Conservation (phyloP, 2,329 filamentous ascomycete species). For the Aspergillus costaricaensis region DNA sequence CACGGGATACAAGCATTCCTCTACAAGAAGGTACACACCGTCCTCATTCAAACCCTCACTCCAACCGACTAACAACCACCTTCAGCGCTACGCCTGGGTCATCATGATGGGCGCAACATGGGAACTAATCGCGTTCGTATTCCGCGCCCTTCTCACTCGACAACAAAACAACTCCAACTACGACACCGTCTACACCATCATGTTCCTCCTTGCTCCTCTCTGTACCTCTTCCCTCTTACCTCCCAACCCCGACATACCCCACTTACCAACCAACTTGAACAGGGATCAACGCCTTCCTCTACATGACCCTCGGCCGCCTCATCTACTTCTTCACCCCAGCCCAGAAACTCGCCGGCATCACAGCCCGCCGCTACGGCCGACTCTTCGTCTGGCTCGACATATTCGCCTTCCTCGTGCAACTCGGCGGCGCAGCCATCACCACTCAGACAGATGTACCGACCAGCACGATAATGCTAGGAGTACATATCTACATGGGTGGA, state of each 20-base stretch:
- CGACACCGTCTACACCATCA: conserved; percentile 40
- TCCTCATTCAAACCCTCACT: background rate
- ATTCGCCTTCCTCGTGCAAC: conserved; percentile 49
- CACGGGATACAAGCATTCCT: conserved; percentile 37
- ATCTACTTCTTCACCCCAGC: conserved; percentile 42
- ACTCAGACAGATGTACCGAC: conserved; percentile 26
- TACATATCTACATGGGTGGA: conserved; percentile 58
- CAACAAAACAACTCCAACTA: conserved; percentile 39
- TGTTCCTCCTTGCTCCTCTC: conserved; percentile 49
- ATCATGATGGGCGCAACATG: conserved; percentile 46
- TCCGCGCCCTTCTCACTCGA: conserved; percentile 44
- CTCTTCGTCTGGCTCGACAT: conserved; percentile 51
- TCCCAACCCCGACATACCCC: too few species aligned
- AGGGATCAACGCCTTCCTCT: conserved; percentile 51
- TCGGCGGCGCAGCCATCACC: conserved; percentile 41
- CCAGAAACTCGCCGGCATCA: conserved; percentile 37
- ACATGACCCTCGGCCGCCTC: conserved; percentile 46
- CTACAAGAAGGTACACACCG: conserved; percentile 30
- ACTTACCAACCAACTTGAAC: background rate
- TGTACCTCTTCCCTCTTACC: too few species aligned
- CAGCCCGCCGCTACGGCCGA: conserved; percentile 40
- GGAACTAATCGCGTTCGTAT: conserved; percentile 43
- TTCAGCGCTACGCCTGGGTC: conserved; percentile 46
- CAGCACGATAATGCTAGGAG: conserved; percentile 36
- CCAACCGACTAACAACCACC: conserved; percentile 8